Evolutionary conservation across 2,329 filamentous ascomycete species (phyloP).

Genomic region (Botrytis squamosa): DNA sequence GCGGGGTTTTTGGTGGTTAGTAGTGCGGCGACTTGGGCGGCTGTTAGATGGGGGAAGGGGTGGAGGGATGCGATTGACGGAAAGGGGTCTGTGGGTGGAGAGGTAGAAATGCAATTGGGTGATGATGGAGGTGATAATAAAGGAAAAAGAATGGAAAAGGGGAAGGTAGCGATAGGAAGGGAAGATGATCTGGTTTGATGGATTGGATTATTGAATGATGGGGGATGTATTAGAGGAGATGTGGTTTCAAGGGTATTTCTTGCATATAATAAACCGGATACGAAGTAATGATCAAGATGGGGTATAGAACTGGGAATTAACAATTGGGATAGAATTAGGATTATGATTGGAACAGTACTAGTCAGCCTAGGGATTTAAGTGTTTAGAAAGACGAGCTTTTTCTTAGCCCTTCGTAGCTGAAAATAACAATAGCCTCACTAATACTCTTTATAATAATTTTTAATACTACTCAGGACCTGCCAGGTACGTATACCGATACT

Average conservation of each 20-base stretch:
- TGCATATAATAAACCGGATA: neutral
- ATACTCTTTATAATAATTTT: too few species aligned
- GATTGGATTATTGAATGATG: neutral
- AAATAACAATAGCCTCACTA: too few species aligned
- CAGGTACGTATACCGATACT: too few species aligned
- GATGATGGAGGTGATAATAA: neutral
- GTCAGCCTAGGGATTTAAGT: neutral
- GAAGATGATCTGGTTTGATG: neutral
- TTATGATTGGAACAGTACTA: neutral
- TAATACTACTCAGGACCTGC: too few species aligned
- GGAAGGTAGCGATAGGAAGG: neutral
- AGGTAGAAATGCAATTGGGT: slow-evolving; percentile 19
- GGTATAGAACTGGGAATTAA: neutral
- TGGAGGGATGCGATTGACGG: slow-evolving; percentile 52
- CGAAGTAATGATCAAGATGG: neutral
- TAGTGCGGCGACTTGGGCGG: slow-evolving; percentile 28
- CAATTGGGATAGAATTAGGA: neutral
- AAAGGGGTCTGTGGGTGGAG: slow-evolving; percentile 43
- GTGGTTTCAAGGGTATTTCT: neutral
- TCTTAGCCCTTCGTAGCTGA: too few species aligned
- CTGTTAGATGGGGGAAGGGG: slow-evolving; percentile 32
- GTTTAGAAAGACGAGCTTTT: neutral
- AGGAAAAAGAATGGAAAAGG: neutral
- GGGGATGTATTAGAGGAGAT: neutral
- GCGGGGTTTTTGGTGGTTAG: slow-evolving; percentile 53